Evolutionary conservation across 2,329 filamentous ascomycete genomes (phyloP), one percentile per base, ranked within the genome.

Genomic region (Alternaria novae-zelandiae): DNA sequence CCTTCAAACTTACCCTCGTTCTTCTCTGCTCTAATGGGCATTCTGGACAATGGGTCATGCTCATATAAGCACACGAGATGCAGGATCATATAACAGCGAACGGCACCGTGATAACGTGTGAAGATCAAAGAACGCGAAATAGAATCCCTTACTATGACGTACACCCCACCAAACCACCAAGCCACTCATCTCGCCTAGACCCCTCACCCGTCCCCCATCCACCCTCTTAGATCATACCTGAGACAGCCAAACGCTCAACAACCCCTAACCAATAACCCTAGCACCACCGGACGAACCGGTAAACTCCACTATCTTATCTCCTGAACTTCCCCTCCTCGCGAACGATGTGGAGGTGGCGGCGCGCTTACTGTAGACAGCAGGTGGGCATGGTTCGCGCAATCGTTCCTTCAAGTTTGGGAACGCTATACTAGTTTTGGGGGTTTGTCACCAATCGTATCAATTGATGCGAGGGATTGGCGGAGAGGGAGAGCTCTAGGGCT

Each of bases 71-170:
- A n/a, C n/a, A n/a, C n/a, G n/a, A n/a, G n/a, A n/a, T n/a, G n/a
- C n/a, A n/a, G n/a, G n/a, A n/a, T n/a, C n/a, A n/a, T n/a, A n/a
- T n/a, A n/a, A n/a, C n/a, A n/a, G n/a, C n/a, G n/a, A n/a, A n/a
- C n/a, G n/a, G n/a, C n/a, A n/a, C n/a, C n/a, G n/a, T n/a, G n/a
- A n/a, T n/a, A n/a, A n/a, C n/a, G n/a, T n/a, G n/a, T n/a, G n/a
- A n/a, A n/a, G n/a, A n/a, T n/a, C n/a, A n/a, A n/a, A n/a, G n/a
- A n/a, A n/a, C n/a, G n/a, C n/a, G n/a, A n/a, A n/a, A n/a, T n/a
- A n/a, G n/a, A n/a, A n/a, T 23, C 30, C 13, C 30, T 15, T 36
- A 41, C 49, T 54, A 70, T 72, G 70, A 72, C 68, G 68, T 61
- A 59, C 32, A 9, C 15, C 51, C 61, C 63, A 56, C 45, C 45